Base-by-base conservation (phyloP, 2,329 filamentous ascomycete species). In the Venturia carpophila region DNA sequence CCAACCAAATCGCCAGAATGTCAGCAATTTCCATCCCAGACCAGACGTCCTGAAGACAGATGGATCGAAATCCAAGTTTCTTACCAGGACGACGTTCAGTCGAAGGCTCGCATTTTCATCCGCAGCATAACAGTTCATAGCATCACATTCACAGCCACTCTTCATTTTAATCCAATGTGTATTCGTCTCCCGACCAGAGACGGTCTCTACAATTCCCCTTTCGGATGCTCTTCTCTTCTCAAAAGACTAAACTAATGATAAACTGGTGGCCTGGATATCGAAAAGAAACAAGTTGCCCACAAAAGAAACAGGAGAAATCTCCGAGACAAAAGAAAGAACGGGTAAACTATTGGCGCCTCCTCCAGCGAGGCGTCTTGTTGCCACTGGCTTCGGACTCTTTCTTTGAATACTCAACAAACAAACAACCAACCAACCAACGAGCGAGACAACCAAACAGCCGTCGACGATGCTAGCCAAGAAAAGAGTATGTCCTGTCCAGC, bases 261-360 rank as follows among this genome's bases (percentile, higher is more conserved):
- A 58, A 58, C 52, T 58, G 52, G 15, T 58, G 52, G 15, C 52
- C 27, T 58, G 52, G 52, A 58, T 58, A 58, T 58, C 52, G 52
- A 37, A 58, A 34, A 27, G n/a, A 37, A 37, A 58, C 24, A 34
- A 58, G 30, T 17, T 58, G 52, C 27, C 27, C 27, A 37, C 52
- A 37, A 10, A 58, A 58, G 52, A 58, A 58, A 58, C 30, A n/a
- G 52, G 27, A 58, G 27, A 58, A 58, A 58, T 58, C 52, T 37
- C 52, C 52, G 19, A 58, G 52, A 58, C 52, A 58, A 58, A 58
- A n/a, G 52, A 58, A 58, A 58, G 52, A 58, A 34, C 47, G 21
- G 24, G 19, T 58, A 37, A 58, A 37, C 52, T 58, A 37, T 58
- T 58, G 52, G 19, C 24, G 15, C 30, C 52, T 37, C 30, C 27